Percentiles rank a stretch among this genome's conserved stretches.
phyloP scores from a whole-genome alignment of 106 monocot genomes.

The Dactylorhiza incarnata region DNA sequence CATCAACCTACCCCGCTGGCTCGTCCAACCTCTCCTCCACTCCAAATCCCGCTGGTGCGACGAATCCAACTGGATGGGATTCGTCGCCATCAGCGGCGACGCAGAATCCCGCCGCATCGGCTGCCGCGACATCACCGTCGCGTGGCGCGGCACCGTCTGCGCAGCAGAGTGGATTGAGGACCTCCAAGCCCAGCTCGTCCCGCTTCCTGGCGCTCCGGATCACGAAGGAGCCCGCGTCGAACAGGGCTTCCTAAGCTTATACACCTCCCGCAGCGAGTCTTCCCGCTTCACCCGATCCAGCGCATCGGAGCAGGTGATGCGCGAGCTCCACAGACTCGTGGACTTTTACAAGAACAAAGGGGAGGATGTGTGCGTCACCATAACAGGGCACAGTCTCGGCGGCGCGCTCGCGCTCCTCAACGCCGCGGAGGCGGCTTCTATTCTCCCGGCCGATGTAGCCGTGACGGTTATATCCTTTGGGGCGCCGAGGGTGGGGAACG shows the following conservation, averaged over 20 bases:
- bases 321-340: conserved; percentile 40
- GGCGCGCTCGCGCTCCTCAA: conserved; percentile 62
- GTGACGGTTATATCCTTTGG: conserved; percentile 60
- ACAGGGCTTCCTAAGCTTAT: conserved; percentile 52
- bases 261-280: conserved; percentile 40
- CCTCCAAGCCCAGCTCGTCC: conserved; percentile 29
- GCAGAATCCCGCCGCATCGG: conserved; percentile 38
- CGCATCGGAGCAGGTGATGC: conserved; percentile 66
- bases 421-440: conserved; percentile 42
- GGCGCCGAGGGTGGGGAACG: conserved; percentile 63
- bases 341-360: conserved; percentile 27
- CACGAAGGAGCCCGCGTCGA: conserved; percentile 30
- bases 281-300: conserved; percentile 49
- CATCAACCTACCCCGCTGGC: conserved; percentile 37
- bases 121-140: conserved; percentile 48
- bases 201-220: neutral
- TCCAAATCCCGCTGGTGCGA: conserved; percentile 41
- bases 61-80: conserved; percentile 81
- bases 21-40: conserved; percentile 27
- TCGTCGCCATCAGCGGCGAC: conserved; percentile 52
- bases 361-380: conserved; percentile 57
- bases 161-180: conserved; percentile 56
- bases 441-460: conserved; percentile 17
- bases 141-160: conserved; percentile 61
- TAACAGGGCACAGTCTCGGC: conserved; percentile 80